A percentile compares a stretch with the other conserved stretches of the same genome.
Conservation (phyloP, 108 stramenopile species). For the Nannochloropsis granulata region DNA sequence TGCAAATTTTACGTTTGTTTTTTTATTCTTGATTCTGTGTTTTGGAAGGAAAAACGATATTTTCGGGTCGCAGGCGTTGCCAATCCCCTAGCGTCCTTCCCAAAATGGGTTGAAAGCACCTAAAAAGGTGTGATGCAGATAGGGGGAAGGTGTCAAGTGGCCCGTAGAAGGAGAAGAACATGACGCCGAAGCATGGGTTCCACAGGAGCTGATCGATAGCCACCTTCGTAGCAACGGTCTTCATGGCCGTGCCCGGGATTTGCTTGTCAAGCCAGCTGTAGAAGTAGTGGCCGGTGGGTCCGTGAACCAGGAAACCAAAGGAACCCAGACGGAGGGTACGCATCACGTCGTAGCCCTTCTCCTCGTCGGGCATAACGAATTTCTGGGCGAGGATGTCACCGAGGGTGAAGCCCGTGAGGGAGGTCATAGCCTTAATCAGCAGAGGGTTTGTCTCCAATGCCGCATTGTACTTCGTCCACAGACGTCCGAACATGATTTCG, state of each 20-base stretch:
- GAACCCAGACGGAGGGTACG: conserved; percentile 64
- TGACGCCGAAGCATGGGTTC: conserved; percentile 81
- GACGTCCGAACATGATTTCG: neutral
- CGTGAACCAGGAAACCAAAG: conserved; percentile 93
- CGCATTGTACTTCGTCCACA: conserved; percentile 67
- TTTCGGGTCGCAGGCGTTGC: neutral
- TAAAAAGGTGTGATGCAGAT: neutral
- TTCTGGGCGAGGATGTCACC: conserved; percentile 93
- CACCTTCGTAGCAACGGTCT: conserved; percentile 55
- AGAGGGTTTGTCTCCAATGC: conserved; percentile 79
- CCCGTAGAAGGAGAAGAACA: conserved; percentile 97
- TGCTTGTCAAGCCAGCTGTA: conserved; percentile 87
- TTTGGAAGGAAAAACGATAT: too few species aligned
- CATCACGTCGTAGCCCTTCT: conserved; percentile 61
- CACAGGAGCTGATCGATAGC: conserved; percentile 63
- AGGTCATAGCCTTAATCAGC: conserved; percentile 80
- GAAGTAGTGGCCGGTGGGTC: conserved; percentile 93
- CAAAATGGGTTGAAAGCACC: neutral
- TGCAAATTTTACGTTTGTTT: too few species aligned
- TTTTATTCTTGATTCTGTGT: too few species aligned
- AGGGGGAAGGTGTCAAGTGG: too few species aligned
- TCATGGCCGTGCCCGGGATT: conserved; percentile 55
- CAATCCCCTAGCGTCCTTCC: neutral
- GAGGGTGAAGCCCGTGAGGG: conserved; percentile 83
- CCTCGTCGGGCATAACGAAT: conserved; percentile 69